A percentile compares a stretch with the other conserved stretches of the same genome.
Evolutionary conservation across 228 moss, liverwort and hornwort genomes (phyloP).

Genomic region (Sphagnum fallax): DNA sequence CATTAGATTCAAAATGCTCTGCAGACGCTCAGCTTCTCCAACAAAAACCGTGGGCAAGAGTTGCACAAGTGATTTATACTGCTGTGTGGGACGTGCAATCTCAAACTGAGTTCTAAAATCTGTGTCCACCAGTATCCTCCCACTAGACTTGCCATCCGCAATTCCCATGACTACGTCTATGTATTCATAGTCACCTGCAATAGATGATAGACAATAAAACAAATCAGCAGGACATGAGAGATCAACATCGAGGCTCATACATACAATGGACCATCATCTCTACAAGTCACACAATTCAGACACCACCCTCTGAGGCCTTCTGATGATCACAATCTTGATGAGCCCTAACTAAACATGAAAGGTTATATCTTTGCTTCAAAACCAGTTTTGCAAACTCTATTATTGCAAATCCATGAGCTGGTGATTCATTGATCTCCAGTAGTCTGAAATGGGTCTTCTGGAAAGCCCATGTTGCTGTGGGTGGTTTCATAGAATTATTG

Average conservation of each 20-base stretch:
- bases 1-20: slow-evolving; percentile 65
- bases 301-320: too few relatives aligned
- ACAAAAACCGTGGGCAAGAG: slow-evolving; percentile 53
- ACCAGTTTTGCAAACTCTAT: too few relatives aligned
- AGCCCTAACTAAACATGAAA: too few relatives aligned
- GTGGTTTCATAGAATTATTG: too few relatives aligned
- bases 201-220: not conserved
- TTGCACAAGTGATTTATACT: slow-evolving; percentile 51
- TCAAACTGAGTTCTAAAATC: slow-evolving; percentile 74
- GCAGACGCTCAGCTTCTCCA: slow-evolving; percentile 68
- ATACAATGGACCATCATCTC: too few relatives aligned
- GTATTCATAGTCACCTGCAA: slow-evolving; percentile 62
- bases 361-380: too few relatives aligned
- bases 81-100: slow-evolving; percentile 68
- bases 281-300: too few relatives aligned
- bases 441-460: too few relatives aligned
- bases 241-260: not conserved
- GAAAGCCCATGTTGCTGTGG: too few relatives aligned
- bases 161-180: slow-evolving; percentile 51
- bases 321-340: too few relatives aligned
- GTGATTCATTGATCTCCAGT: too few relatives aligned
- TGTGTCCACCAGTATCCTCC: slow-evolving; percentile 59
- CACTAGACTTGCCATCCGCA: slow-evolving; percentile 23
- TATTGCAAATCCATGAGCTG: too few relatives aligned
- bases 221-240: not conserved